A percentile compares a stretch with the other conserved stretches of the same genome.
These are phyloP conservation scores for Cystobasidium onofrii DNA, from an alignment of 768 basidiomycete species.

Conservation along the genomic window DNA sequence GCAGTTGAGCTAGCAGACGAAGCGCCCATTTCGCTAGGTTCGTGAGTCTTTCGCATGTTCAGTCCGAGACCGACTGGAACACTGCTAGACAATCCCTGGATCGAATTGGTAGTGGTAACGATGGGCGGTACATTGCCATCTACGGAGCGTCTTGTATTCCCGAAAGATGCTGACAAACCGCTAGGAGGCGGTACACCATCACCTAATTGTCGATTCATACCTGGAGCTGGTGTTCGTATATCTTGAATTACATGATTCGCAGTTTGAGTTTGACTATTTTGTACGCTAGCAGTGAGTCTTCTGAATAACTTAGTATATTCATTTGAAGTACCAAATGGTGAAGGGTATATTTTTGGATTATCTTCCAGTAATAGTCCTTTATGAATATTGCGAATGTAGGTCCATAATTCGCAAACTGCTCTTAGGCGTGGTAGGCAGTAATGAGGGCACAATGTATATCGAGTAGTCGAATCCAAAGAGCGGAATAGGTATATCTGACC, in stretches of 20 bases:
- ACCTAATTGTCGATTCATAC: background rate
- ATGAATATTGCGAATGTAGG: constrained; percentile 39
- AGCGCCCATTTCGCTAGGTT: background rate
- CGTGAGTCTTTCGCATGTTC: background rate
- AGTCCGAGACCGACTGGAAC: constrained; percentile 5
- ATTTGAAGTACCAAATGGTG: background rate
- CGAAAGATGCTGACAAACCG: background rate
- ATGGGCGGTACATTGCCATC: background rate
- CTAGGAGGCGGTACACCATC: background rate
- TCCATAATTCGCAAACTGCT: constrained; percentile 44
- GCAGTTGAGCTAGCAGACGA: background rate
- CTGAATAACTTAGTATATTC: background rate
- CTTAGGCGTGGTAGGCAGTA: constrained; percentile 41
- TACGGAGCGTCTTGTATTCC: too few relatives aligned
- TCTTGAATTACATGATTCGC: background rate
- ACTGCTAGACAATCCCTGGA: background rate
- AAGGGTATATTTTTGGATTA: constrained; percentile 8
- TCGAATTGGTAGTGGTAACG: background rate
- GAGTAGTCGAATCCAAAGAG: constrained; percentile 25
- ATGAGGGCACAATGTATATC: constrained; percentile 39
- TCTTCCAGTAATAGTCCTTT: constrained; percentile 41
- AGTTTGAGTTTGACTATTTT: background rate
- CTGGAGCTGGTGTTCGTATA: constrained; percentile 7
- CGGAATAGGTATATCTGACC: constrained; percentile 41
- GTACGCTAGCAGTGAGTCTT: background rate